phyloP scores from a whole-genome alignment of 1,284 basidiomycete species.

The Ceratobasidium sp. region DNA sequence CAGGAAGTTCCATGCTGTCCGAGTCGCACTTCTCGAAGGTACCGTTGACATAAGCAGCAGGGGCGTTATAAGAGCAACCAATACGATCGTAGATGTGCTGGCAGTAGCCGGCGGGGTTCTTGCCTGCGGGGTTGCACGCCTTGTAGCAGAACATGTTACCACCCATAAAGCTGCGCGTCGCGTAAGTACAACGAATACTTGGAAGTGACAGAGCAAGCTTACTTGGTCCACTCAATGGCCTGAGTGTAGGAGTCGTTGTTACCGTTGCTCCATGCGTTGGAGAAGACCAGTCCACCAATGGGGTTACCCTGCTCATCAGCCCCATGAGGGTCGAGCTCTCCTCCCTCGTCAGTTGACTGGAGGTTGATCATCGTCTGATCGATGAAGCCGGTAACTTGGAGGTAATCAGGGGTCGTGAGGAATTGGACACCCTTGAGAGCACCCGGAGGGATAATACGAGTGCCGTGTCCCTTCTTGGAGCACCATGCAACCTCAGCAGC shows the following conservation, averaged over 20 bases:
- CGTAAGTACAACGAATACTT: not conserved
- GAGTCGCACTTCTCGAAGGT: slow-evolving; percentile 54
- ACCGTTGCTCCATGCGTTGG: slow-evolving; percentile 56
- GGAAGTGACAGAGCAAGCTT: not conserved
- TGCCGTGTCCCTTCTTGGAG: slow-evolving; percentile 55
- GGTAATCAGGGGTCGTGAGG: slow-evolving; percentile 56
- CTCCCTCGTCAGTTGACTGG: slow-evolving; percentile 50
- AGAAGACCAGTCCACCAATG: slow-evolving; percentile 60
- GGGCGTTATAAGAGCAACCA: slow-evolving; percentile 57
- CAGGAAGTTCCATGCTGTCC: slow-evolving; percentile 54
- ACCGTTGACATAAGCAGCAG: slow-evolving; percentile 52
- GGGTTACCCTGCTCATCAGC: slow-evolving; percentile 57
- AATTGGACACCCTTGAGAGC: slow-evolving; percentile 54
- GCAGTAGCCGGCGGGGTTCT: slow-evolving; percentile 52
- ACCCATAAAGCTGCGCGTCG: slow-evolving; percentile 54
- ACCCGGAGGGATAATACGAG: slow-evolving; percentile 53
- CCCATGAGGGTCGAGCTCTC: slow-evolving; percentile 53
- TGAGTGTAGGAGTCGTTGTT: slow-evolving; percentile 53
- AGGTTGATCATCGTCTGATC: slow-evolving; percentile 54
- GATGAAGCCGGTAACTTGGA: slow-evolving; percentile 55
- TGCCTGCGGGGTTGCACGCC: slow-evolving; percentile 54
- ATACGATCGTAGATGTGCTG: slow-evolving; percentile 56
- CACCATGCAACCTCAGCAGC: slow-evolving; percentile 60
- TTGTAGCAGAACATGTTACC: slow-evolving; percentile 58
- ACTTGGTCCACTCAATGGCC: slow-evolving; percentile 56